Percentiles rank a stretch among this genome's conserved stretches.
These are phyloP conservation scores for Fusarium dimerum DNA, from an alignment of 2,329 filamentous ascomycete genomes.

Conservation along the genomic window DNA sequence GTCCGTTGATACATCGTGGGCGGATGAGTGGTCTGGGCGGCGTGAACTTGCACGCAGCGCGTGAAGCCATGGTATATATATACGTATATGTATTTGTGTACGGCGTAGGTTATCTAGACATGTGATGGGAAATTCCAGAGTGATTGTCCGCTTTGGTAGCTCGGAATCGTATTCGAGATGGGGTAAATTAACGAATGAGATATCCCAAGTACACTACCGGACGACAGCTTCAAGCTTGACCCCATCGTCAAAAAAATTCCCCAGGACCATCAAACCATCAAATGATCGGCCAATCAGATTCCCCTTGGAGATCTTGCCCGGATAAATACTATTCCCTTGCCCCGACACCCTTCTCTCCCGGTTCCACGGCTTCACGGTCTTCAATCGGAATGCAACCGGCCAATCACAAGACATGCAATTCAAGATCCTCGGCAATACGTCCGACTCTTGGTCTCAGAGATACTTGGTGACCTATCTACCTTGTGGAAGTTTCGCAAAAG, in stretches of 20 bases:
- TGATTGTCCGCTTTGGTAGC: no score
- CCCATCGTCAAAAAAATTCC: conserved; percentile 26
- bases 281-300: conserved; percentile 33
- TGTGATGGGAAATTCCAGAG: no score
- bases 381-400: conserved; percentile 30
- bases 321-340: conserved; percentile 32
- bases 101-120: neutral
- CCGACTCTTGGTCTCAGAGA: conserved; percentile 12
- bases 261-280: conserved; percentile 23
- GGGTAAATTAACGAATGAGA: neutral
- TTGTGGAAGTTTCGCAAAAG: conserved; percentile 15
- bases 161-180: neutral
- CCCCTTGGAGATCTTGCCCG: neutral
- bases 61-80: conserved; percentile 29
- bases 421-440: conserved; percentile 53
- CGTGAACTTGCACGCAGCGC: conserved; percentile 24
- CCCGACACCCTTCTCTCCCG: conserved; percentile 21
- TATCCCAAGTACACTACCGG: neutral
- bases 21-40: conserved; percentile 25
- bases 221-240: conserved; percentile 14
- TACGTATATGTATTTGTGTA: neutral
- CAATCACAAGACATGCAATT: conserved; percentile 50
- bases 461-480: no score
- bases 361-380: conserved; percentile 21
- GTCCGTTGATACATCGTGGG: conserved; percentile 25